phyloP scores from a whole-genome alignment of 2,329 filamentous ascomycete genomes.

The Ophiocordyceps robertsii region DNA sequence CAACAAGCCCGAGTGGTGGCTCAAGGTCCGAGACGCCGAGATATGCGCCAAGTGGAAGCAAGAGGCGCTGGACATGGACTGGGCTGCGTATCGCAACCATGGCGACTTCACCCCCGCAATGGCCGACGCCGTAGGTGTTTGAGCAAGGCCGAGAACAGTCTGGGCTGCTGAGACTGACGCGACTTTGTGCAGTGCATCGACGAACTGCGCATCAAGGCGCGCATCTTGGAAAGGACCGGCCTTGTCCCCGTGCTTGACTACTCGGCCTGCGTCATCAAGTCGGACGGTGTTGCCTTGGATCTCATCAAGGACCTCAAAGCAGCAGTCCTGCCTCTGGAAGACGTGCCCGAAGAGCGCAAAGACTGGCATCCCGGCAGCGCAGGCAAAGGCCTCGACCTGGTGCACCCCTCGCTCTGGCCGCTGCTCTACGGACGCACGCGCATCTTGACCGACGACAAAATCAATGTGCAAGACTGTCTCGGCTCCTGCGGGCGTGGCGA shows the following conservation, averaged over 20 bases:
- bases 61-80: constrained; percentile 16
- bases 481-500: constrained; percentile 18
- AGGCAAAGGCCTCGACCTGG: constrained; percentile 43
- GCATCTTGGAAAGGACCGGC: constrained; percentile 16
- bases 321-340: constrained; percentile 33
- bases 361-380: constrained; percentile 51
- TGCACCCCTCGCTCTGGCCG: constrained; percentile 52
- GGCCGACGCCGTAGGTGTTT: constrained; percentile 14
- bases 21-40: constrained; percentile 13
- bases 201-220: constrained; percentile 19
- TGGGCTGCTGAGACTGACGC: too few species aligned
- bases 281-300: constrained; percentile 14
- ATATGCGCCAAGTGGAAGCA: constrained; percentile 15
- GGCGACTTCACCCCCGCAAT: constrained; percentile 16
- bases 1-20: constrained; percentile 22
- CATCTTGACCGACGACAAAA: constrained; percentile 12
- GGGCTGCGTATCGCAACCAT: constrained; percentile 9
- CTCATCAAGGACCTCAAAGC: constrained; percentile 23
- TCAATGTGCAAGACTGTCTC: constrained; percentile 24
- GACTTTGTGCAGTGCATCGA: constrained; percentile 15
- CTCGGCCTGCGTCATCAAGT: constrained; percentile 18
- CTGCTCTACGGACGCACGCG: constrained; percentile 37
- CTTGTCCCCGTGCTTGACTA: constrained; percentile 21
- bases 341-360: constrained; percentile 31
- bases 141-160: too few species aligned